Evolutionary conservation across 306 rosid species (phyloP), one percentile per base, ranked within the genome.

Genomic region (Medicago lupulina): DNA sequence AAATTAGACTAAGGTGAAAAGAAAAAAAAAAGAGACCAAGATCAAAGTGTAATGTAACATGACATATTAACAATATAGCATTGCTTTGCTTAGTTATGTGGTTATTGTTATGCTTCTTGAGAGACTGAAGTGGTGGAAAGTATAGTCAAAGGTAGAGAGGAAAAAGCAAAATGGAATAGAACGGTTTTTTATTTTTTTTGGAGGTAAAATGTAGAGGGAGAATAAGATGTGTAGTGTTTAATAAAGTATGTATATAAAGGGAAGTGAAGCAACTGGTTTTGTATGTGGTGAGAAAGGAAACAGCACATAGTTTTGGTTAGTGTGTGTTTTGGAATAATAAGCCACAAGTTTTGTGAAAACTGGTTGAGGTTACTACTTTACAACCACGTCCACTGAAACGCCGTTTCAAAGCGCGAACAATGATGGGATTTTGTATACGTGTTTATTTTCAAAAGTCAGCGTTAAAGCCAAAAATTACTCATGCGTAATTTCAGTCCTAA

Each of bases 301-400:
- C 89, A 83, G 97, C 98, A 96, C 98, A 94, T 90, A 87, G 98
- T 92, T 92, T 94, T 91, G 83, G 61, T 14, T 39, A 61, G 15
- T 58, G 3, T 39, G 38, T 55, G 53, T 16, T 60, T 81, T 83
- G 70, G 74, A 84, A 54, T 28, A 61, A 41, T 36, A 58, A 79
- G 74, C 89, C 90, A 76, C 85, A 72, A 67, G 87, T 80, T 76
- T 80, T 78, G 6, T 6, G 72, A 15, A 82, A 82, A 79, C 79
- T 65, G 73, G 72, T 44, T 43, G 12, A 67, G 44, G 0, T 58
- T 23, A 58, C 59, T 25, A 70, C 63, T 5, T 25, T 55, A 12
- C 64, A 13, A 57, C 25, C 40, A 65, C 31, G 17, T 55, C 53
- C 65, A 49, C 82, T 65, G 18, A 9, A 67, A 36, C 53, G 76